phyloP scores from a whole-genome alignment of 495 filamentous ascomycete genomes.

The Ramalina peruviana region DNA sequence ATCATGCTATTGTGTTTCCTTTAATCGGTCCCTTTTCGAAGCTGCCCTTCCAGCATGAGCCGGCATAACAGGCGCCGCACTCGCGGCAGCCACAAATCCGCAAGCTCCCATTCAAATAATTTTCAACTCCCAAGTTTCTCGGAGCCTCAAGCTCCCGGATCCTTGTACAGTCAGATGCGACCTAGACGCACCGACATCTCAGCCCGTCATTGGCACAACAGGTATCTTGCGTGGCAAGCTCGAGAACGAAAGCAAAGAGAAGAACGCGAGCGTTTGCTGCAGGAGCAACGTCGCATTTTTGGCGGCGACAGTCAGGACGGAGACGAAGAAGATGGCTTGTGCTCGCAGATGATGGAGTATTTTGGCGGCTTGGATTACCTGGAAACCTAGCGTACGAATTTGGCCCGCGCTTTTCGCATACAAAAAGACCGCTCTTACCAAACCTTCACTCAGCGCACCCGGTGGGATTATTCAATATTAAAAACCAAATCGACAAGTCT shows the following conservation, averaged over 20 bases:
- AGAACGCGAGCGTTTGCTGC: constrained; percentile 7
- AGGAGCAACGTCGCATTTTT: constrained; percentile 14
- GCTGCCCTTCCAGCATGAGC: constrained; percentile 17
- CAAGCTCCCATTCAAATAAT: not conserved
- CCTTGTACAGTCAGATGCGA: not conserved
- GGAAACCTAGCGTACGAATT: not conserved
- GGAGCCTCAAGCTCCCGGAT: not conserved
- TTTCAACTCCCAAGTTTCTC: constrained; percentile 1
- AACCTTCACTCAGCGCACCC: no score
- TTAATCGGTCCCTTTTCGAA: no score
- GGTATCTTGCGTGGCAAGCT: constrained; percentile 8
- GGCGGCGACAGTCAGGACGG: constrained; percentile 10
- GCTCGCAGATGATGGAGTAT: constrained; percentile 12
- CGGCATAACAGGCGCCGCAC: constrained; percentile 14
- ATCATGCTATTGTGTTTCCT: no score
- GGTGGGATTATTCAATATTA: no score
- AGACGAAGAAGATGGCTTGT: constrained; percentile 12
- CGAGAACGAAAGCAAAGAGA: constrained; percentile 10
- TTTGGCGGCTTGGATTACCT: constrained; percentile 14
- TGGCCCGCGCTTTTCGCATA: not conserved
- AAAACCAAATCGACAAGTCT: no score
- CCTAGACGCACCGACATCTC: constrained; percentile 3
- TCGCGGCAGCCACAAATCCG: not conserved
- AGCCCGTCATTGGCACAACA: constrained; percentile 13
- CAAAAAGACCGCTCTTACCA: not conserved